phyloP scores from a whole-genome alignment of 495 filamentous ascomycete species.

The Neurospora africana region DNA sequence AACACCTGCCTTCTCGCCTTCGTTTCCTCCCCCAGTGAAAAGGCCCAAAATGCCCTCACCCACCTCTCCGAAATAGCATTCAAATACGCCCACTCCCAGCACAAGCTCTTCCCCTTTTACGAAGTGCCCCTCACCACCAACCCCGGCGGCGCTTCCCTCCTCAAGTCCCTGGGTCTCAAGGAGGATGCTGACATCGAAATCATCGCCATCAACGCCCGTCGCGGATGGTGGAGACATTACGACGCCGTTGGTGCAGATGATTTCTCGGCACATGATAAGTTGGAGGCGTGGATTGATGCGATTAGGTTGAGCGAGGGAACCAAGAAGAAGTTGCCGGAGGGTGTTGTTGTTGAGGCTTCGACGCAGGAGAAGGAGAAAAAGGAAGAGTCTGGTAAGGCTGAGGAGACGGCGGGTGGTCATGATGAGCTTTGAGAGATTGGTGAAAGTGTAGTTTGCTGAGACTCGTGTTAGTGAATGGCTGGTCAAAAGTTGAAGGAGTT shows the following conservation, averaged over 20 bases:
- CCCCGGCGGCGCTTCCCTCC: conserved; percentile 42
- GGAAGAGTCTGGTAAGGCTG: too few relatives aligned
- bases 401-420: conserved; percentile 22
- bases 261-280: conserved; percentile 40
- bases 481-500: background rate
- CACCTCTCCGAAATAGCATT: conserved; percentile 63
- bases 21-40: conserved; percentile 44
- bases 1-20: conserved; percentile 80
- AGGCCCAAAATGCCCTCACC: conserved; percentile 47
- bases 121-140: conserved; percentile 54
- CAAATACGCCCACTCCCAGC: conserved; percentile 53
- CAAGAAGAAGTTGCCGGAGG: conserved; percentile 73
- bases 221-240: conserved; percentile 77
- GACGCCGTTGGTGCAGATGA: conserved; percentile 28
- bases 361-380: conserved; percentile 26
- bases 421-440: conserved; percentile 31
- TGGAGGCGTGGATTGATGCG: conserved; percentile 81
- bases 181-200: conserved; percentile 45
- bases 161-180: conserved; percentile 49
- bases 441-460: background rate
- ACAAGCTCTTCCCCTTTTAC: conserved; percentile 74
- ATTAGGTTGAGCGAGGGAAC: conserved; percentile 76
- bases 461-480: background rate
- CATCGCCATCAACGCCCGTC: conserved; percentile 71
- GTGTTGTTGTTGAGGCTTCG: conserved; percentile 45